phyloP scores from a whole-genome alignment of 805 yeast genomes.

The Yarrowia deformans region DNA sequence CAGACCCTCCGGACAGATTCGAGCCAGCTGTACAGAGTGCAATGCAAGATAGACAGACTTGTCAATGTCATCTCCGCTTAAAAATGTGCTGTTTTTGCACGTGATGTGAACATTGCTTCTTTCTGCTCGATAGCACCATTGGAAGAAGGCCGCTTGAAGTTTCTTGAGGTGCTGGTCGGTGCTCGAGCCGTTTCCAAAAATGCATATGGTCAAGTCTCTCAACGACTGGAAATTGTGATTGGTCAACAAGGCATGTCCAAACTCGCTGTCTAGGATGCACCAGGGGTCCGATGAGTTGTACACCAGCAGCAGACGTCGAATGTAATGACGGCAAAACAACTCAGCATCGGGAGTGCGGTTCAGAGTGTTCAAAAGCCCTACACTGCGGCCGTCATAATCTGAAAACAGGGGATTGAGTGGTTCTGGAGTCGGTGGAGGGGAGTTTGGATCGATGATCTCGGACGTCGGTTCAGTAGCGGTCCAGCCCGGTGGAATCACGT shows the following conservation, averaged over 20 bases:
- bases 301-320: not conserved
- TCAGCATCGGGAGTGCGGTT: not conserved
- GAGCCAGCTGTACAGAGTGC: not conserved
- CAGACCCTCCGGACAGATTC: not conserved
- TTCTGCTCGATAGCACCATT: not conserved
- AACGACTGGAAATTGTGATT: not conserved
- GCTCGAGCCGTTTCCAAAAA: conserved; percentile 10
- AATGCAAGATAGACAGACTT: not conserved
- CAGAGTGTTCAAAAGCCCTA: not conserved
- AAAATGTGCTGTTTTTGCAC: conserved; percentile 15
- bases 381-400: conserved; percentile 7
- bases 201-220: not conserved
- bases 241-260: not conserved
- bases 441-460: conserved; percentile 5
- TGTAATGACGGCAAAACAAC: not conserved
- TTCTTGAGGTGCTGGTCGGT: not conserved
- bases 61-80: not conserved
- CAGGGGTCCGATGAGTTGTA: conserved; percentile 23
- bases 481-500: conserved; percentile 6
- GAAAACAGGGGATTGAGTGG: conserved; percentile 9
- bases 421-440: conserved; percentile 21
- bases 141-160: not conserved
- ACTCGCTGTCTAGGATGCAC: conserved; percentile 7
- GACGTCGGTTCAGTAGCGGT: not conserved
- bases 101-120: conserved; percentile 2